Base-by-base conservation (phyloP, 257 asterid genomes). In the Scutellaria minor region DNA sequence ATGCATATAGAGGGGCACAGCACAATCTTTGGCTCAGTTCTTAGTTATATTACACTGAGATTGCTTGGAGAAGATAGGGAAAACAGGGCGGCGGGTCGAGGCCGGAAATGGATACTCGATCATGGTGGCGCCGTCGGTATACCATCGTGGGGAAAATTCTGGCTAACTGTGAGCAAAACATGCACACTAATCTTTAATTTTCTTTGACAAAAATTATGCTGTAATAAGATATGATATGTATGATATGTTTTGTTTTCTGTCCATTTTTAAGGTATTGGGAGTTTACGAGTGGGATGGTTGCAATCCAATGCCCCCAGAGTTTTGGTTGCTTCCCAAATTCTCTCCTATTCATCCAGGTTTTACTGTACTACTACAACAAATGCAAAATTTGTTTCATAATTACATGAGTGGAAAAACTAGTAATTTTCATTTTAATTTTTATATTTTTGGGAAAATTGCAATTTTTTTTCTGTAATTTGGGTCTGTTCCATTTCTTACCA, bases 271-370 rank as follows among this genome's bases (percentile, higher is more conserved):
- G 92, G 86, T 89, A 41, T 69, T 89, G 37, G 96, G 96, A 77
- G 72, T 84, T 5, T 87, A 75, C 60, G 93, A 85, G 5, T 89
- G 93, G 93, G 66, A 84, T 9, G 96, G 93, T 66, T 82, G 84
- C 78, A 89, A 89, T 52, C 93, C 96, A 4, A 84, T 89, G 90
- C 91, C 96, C 4, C 96, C 96, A 8, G 93, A 89, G 6, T 85
- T 85, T 73, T 89, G 91, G 91, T 76, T 89, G 9, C 87, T 89
- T 74, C 93, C 93, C 0, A 79, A 87, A 31, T 85, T 82, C 75
- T 82, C 85, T 24, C 93, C 96, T 0, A 81, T 87, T 84, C 96
- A 87, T 82, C 96, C 93, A 75, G 96, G 96, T 88, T 24, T 24
- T 24, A 1, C 2, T 24, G 27, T 24, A 1, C 27, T 24, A 24